Percentiles rank a stretch among this genome's conserved stretches.
phyloP scores from a whole-genome alignment of 225 moss, liverwort and hornwort species.

The Sphagnum contortum region DNA sequence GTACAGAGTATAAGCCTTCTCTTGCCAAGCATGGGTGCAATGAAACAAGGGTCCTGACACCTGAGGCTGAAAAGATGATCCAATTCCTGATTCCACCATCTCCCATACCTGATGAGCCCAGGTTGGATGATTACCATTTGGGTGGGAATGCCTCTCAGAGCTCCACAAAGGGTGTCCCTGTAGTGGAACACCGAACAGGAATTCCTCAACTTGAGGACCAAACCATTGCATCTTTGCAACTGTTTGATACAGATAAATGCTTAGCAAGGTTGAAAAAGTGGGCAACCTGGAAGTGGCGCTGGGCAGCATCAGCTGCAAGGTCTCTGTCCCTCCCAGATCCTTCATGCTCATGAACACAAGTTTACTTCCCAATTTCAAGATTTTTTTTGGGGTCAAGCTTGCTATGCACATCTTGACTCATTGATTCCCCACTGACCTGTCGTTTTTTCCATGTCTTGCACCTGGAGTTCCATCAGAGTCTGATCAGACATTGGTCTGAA shows the following conservation, averaged over 20 bases:
- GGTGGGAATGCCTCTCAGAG: not conserved
- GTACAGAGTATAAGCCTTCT: too few relatives aligned
- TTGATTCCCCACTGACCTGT: too few relatives aligned
- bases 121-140: conserved; percentile 7
- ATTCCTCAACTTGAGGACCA: conserved; percentile 8
- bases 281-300: conserved; percentile 84
- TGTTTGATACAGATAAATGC: conserved; percentile 12
- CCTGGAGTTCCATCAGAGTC: conserved; percentile 1
- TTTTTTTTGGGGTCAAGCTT: too few relatives aligned
- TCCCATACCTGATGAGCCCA: conserved; percentile 9
- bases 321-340: conserved; percentile 9
- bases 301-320: conserved; percentile 80
- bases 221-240: not conserved
- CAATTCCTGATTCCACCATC: conserved; percentile 5
- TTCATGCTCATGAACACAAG: too few relatives aligned
- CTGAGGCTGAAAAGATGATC: conserved; percentile 4
- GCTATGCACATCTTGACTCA: too few relatives aligned
- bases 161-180: conserved; percentile 5
- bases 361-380: too few relatives aligned
- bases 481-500: conserved; percentile 18
- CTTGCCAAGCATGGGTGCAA: not conserved
- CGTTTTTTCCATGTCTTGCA: too few relatives aligned
- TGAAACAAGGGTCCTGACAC: conserved; percentile 1
- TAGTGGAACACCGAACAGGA: conserved; percentile 8
- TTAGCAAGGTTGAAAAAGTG: conserved; percentile 30